phyloP scores from a whole-genome alignment of 192 early-diverging fungal genomes.

The Umbelopsis isabellina region DNA sequence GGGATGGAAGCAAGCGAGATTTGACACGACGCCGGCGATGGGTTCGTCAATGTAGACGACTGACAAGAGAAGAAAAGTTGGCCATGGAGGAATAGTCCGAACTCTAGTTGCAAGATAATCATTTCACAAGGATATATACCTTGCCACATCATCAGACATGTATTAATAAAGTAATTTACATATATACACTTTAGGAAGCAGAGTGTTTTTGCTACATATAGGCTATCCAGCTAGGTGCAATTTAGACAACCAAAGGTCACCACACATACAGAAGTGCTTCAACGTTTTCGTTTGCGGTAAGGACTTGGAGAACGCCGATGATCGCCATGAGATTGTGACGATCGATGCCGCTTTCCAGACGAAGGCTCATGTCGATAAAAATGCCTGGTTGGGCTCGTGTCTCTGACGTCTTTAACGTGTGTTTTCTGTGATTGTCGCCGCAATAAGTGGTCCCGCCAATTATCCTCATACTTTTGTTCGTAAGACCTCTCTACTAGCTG shows the following conservation, averaged over 20 bases:
- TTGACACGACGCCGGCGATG: conserved; percentile 39
- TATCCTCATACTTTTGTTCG: conserved; percentile 2
- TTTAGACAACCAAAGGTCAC: too few relatives aligned
- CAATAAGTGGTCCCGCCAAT: neutral
- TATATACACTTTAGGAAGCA: too few relatives aligned
- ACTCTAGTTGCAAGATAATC: neutral
- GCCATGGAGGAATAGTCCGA: neutral
- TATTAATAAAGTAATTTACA: too few relatives aligned
- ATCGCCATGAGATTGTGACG: neutral
- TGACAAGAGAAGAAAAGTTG: conserved; percentile 1
- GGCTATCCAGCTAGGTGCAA: too few relatives aligned
- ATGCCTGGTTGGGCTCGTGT: neutral
- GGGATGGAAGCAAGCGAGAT: neutral
- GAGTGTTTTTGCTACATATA: too few relatives aligned
- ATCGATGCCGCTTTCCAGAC: neutral
- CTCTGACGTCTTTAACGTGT: neutral
- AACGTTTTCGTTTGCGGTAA: conserved; percentile 6
- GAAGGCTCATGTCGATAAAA: neutral
- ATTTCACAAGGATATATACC: neutral
- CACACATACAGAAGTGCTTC: too few relatives aligned
- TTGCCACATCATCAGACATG: neutral
- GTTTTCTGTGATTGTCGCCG: neutral
- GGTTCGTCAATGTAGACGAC: conserved; percentile 29
- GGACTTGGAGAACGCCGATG: conserved; percentile 5
- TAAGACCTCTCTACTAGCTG: neutral